Conservation (phyloP, 1,139 yeast species). For the Debaryomyces robertsiae region DNA sequence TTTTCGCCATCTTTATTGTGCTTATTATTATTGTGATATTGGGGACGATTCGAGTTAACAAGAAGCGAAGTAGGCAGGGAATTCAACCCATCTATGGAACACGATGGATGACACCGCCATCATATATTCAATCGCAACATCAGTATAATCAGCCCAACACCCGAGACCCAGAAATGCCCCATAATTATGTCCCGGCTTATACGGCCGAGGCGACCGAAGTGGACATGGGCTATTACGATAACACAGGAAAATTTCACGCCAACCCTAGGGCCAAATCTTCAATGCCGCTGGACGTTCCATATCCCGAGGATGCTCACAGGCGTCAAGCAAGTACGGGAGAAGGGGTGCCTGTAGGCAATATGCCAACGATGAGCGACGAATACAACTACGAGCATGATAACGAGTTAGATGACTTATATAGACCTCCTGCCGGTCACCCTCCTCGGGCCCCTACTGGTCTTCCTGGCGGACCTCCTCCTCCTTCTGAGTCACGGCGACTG, state of each 20-base stretch:
- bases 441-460: neutral
- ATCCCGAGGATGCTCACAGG: slow-evolving; percentile 24
- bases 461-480: slow-evolving; percentile 2
- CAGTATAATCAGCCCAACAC: slow-evolving; percentile 51
- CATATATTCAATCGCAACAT: slow-evolving; percentile 73
- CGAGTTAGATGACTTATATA: slow-evolving; percentile 12
- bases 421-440: slow-evolving; percentile 12
- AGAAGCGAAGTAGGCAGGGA: slow-evolving; percentile 61
- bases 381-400: slow-evolving; percentile 13
- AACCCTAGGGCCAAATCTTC: slow-evolving; percentile 33
- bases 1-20: slow-evolving; percentile 54
- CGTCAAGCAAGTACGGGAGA: slow-evolving; percentile 19
- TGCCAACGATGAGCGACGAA: slow-evolving; percentile 11
- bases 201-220: slow-evolving; percentile 64
- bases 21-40: slow-evolving; percentile 51
- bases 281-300: slow-evolving; percentile 16
- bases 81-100: slow-evolving; percentile 77
- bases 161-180: slow-evolving; percentile 35
- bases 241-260: slow-evolving; percentile 56
- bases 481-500: neutral
- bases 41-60: slow-evolving; percentile 60
- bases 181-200: slow-evolving; percentile 63
- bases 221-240: slow-evolving; percentile 83
- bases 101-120: slow-evolving; percentile 89
- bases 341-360: slow-evolving; percentile 16